Base-by-base conservation (phyloP, 2,329 filamentous ascomycete genomes). In the Seiridium cupressi region DNA sequence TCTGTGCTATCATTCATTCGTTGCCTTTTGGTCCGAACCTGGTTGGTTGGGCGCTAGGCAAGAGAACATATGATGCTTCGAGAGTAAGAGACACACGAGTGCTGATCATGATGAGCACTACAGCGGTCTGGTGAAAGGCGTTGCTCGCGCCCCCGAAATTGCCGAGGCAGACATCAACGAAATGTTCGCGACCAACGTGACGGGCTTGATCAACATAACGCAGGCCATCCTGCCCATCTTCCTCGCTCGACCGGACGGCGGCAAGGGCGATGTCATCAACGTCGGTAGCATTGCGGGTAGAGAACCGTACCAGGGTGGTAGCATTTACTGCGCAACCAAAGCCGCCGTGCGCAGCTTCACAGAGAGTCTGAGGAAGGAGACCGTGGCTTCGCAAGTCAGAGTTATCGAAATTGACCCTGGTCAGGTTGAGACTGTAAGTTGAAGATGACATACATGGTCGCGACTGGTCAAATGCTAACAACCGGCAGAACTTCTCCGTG, bases 141-240 rank as follows among this genome's bases (percentile, higher is more conserved):
- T 97, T 10, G 94, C 91, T 55, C 87, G 90, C 72, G 92, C 93
- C 1, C 93, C 93, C 18, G 85, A 91, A 46, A 97, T 99, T 72
- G 83, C 82, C 13, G 83, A 91, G 69, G 88, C 89, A 61, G 94
- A 99, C 77, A 90, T 97, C 68, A 83, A 90, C 68, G 71, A 88
- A 73, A 97, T 98, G 93, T 92, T 97, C 72, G 79, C 85, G 51
- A 98, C 95, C 61, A 99, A 99, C 74, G 93, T 98, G 57, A 95
- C 90, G 2, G 95, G 95, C 35, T 82, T 99, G 40, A 95, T 99
- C 80, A 91, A 94, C 81, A 92, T 98, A 90, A 98, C 95, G 0
- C 95, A 99, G 81, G 91, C 91, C 51, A 82, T 97, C 47, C 76
- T 98, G 18, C 87, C 91, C 57, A 88, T 93, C 72, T 96, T 93